phyloP scores from a whole-genome alignment of 2,329 filamentous ascomycete genomes.

The Aspergillus uvarum region DNA sequence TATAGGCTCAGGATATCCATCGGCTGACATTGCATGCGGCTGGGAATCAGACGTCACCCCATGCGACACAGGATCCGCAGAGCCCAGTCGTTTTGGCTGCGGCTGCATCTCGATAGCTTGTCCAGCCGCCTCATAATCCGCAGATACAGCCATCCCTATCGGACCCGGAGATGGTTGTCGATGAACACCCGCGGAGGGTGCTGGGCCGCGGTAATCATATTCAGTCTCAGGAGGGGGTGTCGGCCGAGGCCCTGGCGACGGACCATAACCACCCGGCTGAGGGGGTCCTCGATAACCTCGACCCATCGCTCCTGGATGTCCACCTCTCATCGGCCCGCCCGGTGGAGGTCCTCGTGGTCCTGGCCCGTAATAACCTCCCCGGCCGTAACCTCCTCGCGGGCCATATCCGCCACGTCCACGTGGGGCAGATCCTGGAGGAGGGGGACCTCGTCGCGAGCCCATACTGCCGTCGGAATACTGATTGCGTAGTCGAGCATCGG shows the following conservation, averaged over 20 bases:
- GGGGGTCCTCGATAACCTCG: slow-evolving; percentile 45
- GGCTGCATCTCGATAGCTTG: slow-evolving; percentile 81
- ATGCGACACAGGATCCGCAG: slow-evolving; percentile 36
- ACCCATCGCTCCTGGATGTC: slow-evolving; percentile 44
- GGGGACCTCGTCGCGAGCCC: slow-evolving; percentile 42
- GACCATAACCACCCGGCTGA: slow-evolving; percentile 51
- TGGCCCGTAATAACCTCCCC: slow-evolving; percentile 38
- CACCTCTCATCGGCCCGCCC: slow-evolving; percentile 36
- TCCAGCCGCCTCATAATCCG: slow-evolving; percentile 49
- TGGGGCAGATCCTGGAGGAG: slow-evolving; percentile 46
- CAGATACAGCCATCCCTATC: slow-evolving; percentile 36
- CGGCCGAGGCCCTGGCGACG: slow-evolving; percentile 30
- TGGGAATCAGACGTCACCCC: slow-evolving; percentile 23
- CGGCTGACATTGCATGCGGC: slow-evolving; percentile 28
- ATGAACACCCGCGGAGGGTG: slow-evolving; percentile 16
- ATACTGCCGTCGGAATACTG: slow-evolving; percentile 51
- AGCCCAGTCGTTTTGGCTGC: slow-evolving; percentile 49
- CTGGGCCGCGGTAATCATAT: slow-evolving; percentile 28
- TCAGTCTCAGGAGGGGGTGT: slow-evolving; percentile 28
- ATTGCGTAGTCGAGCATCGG: slow-evolving; percentile 45
- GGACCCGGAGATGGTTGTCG: slow-evolving; percentile 35
- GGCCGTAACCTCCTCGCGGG: slow-evolving; percentile 46
- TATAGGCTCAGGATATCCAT: slow-evolving; percentile 32
- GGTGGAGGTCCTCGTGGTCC: slow-evolving; percentile 34
- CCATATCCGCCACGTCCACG: slow-evolving; percentile 60